Evolutionary conservation across 164 flowering plant genomes (phyloP).

Genomic region (Macadamia tetraphylla): DNA sequence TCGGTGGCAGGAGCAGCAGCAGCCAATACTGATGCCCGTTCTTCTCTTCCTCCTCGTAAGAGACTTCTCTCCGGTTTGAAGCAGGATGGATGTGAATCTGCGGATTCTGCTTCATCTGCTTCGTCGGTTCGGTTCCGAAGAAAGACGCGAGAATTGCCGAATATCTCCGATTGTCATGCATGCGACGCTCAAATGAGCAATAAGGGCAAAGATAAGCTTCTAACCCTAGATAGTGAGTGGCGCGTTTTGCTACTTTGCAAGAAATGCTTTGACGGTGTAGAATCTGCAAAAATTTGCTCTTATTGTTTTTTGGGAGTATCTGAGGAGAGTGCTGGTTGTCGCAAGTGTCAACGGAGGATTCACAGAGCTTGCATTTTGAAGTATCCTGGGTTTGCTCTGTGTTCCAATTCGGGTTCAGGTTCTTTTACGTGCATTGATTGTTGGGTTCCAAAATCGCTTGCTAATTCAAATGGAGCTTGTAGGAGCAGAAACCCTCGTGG

Average conservation of each 20-base stretch:
- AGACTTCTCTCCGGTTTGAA: constrained; percentile 11
- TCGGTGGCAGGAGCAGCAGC: background rate
- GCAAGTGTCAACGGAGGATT: constrained; percentile 31
- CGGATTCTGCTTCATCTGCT: background rate
- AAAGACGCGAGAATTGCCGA: constrained; percentile 45
- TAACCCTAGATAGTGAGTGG: constrained; percentile 53
- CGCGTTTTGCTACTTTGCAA: constrained; percentile 64
- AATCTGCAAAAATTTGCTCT: constrained; percentile 45
- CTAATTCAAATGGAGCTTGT: constrained; percentile 10
- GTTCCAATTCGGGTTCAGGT: constrained; percentile 20
- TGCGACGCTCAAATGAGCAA: constrained; percentile 36
- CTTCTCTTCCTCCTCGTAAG: constrained; percentile 19
- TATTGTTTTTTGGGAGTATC: constrained; percentile 42
- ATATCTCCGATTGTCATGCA: constrained; percentile 51
- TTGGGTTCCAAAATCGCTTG: constrained; percentile 51
- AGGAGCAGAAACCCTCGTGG: constrained; percentile 9
- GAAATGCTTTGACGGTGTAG: constrained; percentile 32
- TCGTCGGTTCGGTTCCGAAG: constrained; percentile 12
- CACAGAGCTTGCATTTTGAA: constrained; percentile 37
- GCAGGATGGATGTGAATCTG: background rate
- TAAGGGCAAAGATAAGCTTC: constrained; percentile 37
- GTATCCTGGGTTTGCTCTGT: constrained; percentile 21
- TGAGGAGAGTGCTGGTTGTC: constrained; percentile 23
- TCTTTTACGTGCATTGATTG: constrained; percentile 61
- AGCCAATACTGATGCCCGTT: background rate